Evolutionary conservation across 1,139 yeast genomes (phyloP).

Genomic region (Magnusiomyces ingens): DNA sequence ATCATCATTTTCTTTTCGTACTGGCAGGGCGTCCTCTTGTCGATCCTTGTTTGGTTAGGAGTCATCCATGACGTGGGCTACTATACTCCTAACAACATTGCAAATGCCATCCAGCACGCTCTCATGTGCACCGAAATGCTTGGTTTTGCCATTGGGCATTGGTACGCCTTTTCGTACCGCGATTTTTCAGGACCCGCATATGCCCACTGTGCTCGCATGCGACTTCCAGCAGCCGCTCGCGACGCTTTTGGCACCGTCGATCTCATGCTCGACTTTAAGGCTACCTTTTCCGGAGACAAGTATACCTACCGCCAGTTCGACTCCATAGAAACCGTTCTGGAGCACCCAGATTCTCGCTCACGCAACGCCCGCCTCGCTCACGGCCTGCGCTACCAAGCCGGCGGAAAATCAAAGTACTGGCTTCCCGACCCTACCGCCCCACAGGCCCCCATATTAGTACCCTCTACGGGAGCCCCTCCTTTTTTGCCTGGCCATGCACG

Average conservation of each 20-base stretch:
- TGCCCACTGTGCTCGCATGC: constrained; percentile 53
- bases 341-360: constrained; percentile 61
- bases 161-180: constrained; percentile 72
- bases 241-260: constrained; percentile 78
- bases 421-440: constrained; percentile 38
- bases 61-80: constrained; percentile 37
- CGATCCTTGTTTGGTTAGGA: constrained; percentile 52
- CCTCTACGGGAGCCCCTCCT: neutral
- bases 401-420: constrained; percentile 85
- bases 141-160: constrained; percentile 81
- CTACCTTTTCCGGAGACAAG: constrained; percentile 65
- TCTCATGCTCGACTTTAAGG: constrained; percentile 65
- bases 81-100: constrained; percentile 33
- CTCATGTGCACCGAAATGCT: constrained; percentile 77
- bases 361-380: constrained; percentile 69
- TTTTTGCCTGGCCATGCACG: neutral
- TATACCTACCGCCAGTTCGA: constrained; percentile 84
- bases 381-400: constrained; percentile 73
- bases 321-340: constrained; percentile 62
- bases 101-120: constrained; percentile 65
- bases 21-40: constrained; percentile 84
- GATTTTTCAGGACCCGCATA: constrained; percentile 58
- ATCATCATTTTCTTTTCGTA: constrained; percentile 90
- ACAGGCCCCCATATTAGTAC: neutral
- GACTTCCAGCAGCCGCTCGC: constrained; percentile 53